These are phyloP conservation scores for Dysphania ambrosioides DNA, from an alignment of 148 eudicot genomes.

Conservation along the genomic window DNA sequence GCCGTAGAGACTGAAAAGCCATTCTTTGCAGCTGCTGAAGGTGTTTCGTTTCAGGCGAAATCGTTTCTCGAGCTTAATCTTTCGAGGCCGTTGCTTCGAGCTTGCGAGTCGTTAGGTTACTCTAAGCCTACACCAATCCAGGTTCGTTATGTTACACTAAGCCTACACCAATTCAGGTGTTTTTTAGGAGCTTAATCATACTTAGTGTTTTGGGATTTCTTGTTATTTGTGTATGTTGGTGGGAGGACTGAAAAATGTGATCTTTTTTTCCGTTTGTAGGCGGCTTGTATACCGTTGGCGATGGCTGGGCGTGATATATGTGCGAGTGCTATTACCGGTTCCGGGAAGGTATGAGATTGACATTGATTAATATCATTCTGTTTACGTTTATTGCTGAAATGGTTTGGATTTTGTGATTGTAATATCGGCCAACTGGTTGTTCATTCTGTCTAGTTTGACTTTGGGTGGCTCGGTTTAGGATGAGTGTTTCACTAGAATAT, in stretches of 20 bases:
- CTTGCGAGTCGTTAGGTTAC: constrained; percentile 83
- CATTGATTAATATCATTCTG: background rate
- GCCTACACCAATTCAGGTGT: background rate
- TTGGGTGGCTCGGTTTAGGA: background rate
- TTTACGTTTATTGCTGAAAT: background rate
- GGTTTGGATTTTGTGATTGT: background rate
- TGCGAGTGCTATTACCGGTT: constrained; percentile 94
- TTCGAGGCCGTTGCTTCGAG: constrained; percentile 84
- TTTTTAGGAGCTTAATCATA: no score
- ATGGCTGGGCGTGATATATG: constrained; percentile 90
- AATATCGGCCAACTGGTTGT: no score
- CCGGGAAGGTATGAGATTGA: constrained; percentile 68
- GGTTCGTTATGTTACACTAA: no score
- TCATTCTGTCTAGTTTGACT: no score
- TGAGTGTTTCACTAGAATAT: no score
- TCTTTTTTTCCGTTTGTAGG: constrained; percentile 51
- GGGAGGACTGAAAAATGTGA: background rate
- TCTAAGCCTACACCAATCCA: constrained; percentile 91
- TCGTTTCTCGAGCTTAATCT: constrained; percentile 79
- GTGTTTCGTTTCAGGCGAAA: constrained; percentile 64
- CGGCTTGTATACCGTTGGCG: constrained; percentile 89
- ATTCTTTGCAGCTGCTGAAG: constrained; percentile 61
- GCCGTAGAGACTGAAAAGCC: constrained; percentile 36
- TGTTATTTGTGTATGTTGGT: background rate
- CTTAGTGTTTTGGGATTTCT: background rate